Base-by-base conservation (phyloP, 805 yeast genomes). In the Barnettozyma sucrosica region DNA sequence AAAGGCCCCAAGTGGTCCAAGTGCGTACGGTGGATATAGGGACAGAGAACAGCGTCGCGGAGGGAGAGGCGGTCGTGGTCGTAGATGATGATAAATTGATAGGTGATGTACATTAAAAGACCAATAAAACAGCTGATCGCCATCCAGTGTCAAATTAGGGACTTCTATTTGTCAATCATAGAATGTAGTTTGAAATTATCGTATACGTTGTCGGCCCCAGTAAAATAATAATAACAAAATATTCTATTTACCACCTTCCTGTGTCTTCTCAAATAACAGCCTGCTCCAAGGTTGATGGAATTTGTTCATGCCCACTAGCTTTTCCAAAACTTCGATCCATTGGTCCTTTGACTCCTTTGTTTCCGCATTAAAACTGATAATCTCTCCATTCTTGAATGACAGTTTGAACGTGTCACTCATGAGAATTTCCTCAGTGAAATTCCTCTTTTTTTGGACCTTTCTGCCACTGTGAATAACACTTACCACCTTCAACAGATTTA, bases 331-430 rank as follows among this genome's bases (percentile, higher is more conserved):
- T 4, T 64, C 56, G 45, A 84, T 75, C 98, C 97, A 92, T 46
- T 69, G 67, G 28, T 66, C 61, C 66, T 81, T 84, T 42, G 80
- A 84, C 16, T 64, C 70, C 41, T 69, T 72, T 39, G 81, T 78
- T 46, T 88, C 93, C 16, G 96, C 92, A n/a, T 86, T 87, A 64
- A 92, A 87, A 53, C 81, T 86, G 44, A 90, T 85, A 4, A 78
- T 70, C 64, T 90, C 97, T 5, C 88, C 90, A 61, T 90, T 85
- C 37, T 79, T 75, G 64, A 90, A 90, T 51, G 71, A 68, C 43
- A 90, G 66, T 58, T 83, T 83, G 72, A 90, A 88, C 11, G 89
- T 81, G 51, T 86, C 84, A 51, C 81, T 83, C 60, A 83, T 69
- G 43, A 82, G 65, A 34, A 83, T 69, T 32, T 84, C 80, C 57